Evolutionary conservation across 176 grass and related monocot species (phyloP).

Genomic region (Olyra latifolia): DNA sequence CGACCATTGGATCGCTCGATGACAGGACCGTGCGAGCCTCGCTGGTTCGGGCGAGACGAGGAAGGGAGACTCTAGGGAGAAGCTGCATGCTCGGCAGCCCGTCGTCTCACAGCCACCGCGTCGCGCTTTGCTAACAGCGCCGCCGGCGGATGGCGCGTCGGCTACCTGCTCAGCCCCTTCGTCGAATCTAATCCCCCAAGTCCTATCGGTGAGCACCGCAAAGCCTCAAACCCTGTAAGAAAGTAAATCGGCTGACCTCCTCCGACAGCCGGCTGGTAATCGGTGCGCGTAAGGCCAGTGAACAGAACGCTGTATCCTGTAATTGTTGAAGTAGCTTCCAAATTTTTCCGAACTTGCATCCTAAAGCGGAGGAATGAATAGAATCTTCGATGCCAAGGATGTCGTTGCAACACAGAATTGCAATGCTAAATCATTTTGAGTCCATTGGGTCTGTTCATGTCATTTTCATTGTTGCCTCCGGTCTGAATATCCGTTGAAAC

Average conservation of each 20-base stretch:
- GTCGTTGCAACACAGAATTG: background rate
- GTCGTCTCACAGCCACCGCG: background rate
- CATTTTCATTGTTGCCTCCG: no score
- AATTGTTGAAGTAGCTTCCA: background rate
- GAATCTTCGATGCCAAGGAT: background rate
- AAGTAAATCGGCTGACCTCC: no score
- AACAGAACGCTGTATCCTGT: no score
- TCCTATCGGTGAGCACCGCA: background rate
- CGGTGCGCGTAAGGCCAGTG: no score
- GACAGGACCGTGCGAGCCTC: no score
- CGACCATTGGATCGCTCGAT: no score
- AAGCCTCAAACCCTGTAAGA: background rate
- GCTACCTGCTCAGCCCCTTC: background rate
- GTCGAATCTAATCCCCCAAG: background rate
- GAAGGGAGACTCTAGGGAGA: no score
- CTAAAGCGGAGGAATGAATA: background rate
- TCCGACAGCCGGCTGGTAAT: no score
- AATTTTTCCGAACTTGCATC: background rate
- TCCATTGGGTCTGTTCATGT: background rate
- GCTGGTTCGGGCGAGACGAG: no score
- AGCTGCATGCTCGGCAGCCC: no score
- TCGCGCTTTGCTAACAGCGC: background rate
- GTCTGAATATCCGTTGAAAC: no score
- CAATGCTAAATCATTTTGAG: background rate
- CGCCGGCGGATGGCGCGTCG: no score